Base-by-base conservation (phyloP, 192 early-diverging fungal genomes). In the Podila horticola region DNA sequence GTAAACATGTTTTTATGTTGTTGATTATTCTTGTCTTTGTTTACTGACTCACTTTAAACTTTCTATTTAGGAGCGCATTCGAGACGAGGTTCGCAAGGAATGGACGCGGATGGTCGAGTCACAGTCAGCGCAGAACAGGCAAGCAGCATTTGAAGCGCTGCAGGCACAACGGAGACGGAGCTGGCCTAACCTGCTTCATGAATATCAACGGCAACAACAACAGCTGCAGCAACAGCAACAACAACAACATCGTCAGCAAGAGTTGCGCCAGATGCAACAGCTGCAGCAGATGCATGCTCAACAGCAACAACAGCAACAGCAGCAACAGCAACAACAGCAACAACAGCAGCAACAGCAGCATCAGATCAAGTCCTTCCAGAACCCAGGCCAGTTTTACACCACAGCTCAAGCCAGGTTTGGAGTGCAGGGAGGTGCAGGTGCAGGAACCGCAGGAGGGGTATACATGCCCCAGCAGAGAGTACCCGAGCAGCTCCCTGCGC, bases 111-210 rank as follows among this genome's bases (percentile, higher is more conserved):
- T 17, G 41, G 30, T 77, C 9, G 68, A 60, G 5, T 29, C 29
- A 6, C 59, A 60, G n/a, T 17, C 48, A 28, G 6, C 24, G 34
- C 19, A 19, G 11, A 34, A 70, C 28, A 24, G 20, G 12, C 58
- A 57, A 36, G 26, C 22, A 36, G 24, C 30, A 9, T 24, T 55
- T 55, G 20, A 26, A 5, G 20, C 52, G 12, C n/a, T 55, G 20
- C 24, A 24, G 22, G 52, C 52, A 0, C 61, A 62, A 48, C 59
- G 74, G 36, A 38, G 74, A 62, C 62, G 62, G 4, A 75, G 66
- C 49, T 75, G 74, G 74, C 74, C 74, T n/a, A 67, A 51, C 38
- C 31, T 66, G 41, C 30, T 41, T 51, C 50, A 68, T 0, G 52
- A 68, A 2, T 2, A 6, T 58, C 36, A 22, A 20, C 30, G 7